Base-by-base conservation (phyloP, 2,329 filamentous ascomycete genomes). In the Colletotrichum australisinense region DNA sequence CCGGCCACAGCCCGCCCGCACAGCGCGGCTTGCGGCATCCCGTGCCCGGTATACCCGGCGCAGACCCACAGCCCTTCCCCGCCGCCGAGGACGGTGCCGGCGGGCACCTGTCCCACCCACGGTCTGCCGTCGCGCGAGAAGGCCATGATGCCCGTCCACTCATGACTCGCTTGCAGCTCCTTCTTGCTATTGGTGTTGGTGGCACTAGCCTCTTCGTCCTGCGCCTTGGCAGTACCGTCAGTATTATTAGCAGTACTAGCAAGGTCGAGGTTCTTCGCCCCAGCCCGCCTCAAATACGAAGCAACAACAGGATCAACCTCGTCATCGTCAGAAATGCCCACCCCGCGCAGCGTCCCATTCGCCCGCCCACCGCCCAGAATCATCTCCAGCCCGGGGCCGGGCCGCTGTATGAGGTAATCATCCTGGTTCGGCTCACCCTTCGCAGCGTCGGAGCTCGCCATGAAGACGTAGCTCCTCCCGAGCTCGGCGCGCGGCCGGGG, bases 131-230 rank as follows among this genome's bases (percentile, higher is more conserved):
- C 94, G 7, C 90, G 84, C 35, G 89, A 91, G 81, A 91, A 95
- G 0, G 92, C 93, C 93, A 95, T 95, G 76, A 95, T 93, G 0
- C 94, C 94, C 1, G 92, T 94, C 94, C 94, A 96, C 79, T 93
- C 90, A 79, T 88, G 90, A 35, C 88, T 82, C 11, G 88, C 86
- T 26, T 83, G 78, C 24, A 94, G 81, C 57, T 86, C 83, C 38
- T 86, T 24, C 26, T 81, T 46, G 42, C 42, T 49, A 1, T 22
- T 49, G 8, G 7, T n/a, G 38, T 7, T 42, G 16, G 12, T 19
- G 42, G 19, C 42, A 8, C 19, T 22, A 8, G 11, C 7, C 19
- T 22, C 42, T 49, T 22, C 42, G 4, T 49, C 42, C 9, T 49
- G 42, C 42, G 4, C 8, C 19, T 28, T 28, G 26, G 4, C 3